Conservation (phyloP, 768 basidiomycete genomes). For the Rhizopogon sp. region DNA sequence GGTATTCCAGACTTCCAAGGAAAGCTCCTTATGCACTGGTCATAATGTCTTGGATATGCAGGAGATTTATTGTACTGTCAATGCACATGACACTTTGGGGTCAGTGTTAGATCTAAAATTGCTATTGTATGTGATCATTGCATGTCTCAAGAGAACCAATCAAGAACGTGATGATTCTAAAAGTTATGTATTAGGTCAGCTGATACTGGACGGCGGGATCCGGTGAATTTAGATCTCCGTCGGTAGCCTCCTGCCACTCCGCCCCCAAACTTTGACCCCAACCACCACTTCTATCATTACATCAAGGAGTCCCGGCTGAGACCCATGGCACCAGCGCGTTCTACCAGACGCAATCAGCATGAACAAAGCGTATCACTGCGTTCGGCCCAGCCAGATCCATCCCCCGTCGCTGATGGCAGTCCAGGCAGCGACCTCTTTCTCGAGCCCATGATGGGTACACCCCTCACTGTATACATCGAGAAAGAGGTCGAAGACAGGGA, state of each 20-base stretch:
- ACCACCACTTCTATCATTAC: conserved; percentile 19
- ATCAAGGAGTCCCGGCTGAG: conserved; percentile 30
- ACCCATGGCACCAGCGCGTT: conserved; percentile 83
- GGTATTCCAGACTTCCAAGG: no score
- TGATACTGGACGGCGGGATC: neutral
- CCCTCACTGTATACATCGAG: conserved; percentile 72
- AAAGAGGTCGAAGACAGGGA: conserved; percentile 75
- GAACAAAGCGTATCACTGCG: conserved; percentile 25
- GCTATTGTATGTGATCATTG: no score
- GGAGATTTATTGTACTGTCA: no score
- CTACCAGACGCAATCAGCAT: conserved; percentile 47
- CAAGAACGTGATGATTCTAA: no score
- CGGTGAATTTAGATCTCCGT: conserved; percentile 6
- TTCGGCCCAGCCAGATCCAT: conserved; percentile 25
- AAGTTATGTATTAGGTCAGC: no score
- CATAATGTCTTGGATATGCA: no score
- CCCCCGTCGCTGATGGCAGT: conserved; percentile 28
- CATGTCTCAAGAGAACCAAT: no score
- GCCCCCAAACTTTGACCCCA: conserved; percentile 11
- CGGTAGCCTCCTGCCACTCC: conserved; percentile 12
- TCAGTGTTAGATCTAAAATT: no score
- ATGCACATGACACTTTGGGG: no score
- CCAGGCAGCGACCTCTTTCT: conserved; percentile 48
- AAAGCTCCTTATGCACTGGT: no score
- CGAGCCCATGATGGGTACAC: conserved; percentile 78